These are phyloP conservation scores for Penicillium nordicum DNA, from an alignment of 2,329 filamentous ascomycete genomes.

Conservation along the genomic window DNA sequence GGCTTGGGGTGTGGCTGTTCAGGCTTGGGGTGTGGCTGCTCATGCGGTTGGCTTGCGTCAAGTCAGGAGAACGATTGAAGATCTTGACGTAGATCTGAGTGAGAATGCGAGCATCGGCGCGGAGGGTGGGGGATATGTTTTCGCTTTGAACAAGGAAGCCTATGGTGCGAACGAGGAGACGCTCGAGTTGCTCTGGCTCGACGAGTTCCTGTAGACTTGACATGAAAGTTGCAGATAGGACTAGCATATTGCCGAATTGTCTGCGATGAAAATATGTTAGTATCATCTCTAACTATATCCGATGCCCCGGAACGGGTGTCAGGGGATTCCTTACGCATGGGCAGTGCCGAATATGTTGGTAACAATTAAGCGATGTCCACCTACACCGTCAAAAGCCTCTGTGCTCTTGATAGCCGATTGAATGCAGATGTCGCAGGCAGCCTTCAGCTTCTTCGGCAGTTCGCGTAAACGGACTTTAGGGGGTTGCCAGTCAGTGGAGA, in stretches of 20 bases:
- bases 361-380: constrained; percentile 4
- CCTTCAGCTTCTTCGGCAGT: constrained; percentile 40
- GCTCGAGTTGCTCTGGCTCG: constrained; percentile 52
- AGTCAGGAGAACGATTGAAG: constrained; percentile 34
- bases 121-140: constrained; percentile 70
- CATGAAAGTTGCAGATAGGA: constrained; percentile 76
- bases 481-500: constrained; percentile 15
- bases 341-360: constrained; percentile 11
- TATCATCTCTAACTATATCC: neutral
- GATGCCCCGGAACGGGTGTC: neutral
- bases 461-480: constrained; percentile 24
- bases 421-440: constrained; percentile 4
- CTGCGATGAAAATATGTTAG: constrained; percentile 47
- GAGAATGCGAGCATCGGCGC: constrained; percentile 71
- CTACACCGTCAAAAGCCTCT: constrained; percentile 6
- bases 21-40: neutral
- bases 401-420: constrained; percentile 3
- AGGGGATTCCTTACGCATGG: constrained; percentile 5
- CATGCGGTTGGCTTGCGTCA: neutral
- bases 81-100: constrained; percentile 48
- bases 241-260: constrained; percentile 94
- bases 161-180: constrained; percentile 70
- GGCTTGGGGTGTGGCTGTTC: neutral
- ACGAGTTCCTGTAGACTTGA: constrained; percentile 63
- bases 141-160: constrained; percentile 67